Conservation (phyloP, 2,329 filamentous ascomycete species). For the Aphanocladium album region DNA sequence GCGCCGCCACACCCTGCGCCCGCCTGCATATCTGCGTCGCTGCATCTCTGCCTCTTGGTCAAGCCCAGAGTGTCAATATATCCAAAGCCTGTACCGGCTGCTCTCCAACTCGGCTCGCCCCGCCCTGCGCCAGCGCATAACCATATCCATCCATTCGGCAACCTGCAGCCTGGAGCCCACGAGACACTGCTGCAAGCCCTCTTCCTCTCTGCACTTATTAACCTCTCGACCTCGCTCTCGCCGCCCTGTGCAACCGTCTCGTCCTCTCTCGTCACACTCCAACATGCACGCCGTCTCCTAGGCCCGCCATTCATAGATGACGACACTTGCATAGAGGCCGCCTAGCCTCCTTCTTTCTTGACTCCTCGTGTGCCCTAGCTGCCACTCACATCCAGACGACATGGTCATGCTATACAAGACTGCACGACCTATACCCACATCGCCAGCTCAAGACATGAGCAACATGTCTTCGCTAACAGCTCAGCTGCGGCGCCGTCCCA, state of each 20-base stretch:
- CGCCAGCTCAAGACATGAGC: conserved; percentile 23
- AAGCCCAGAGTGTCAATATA: too few species aligned
- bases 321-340: conserved; percentile 9
- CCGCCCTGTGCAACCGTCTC: conserved; percentile 3
- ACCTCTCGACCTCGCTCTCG: conserved; percentile 6
- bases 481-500: conserved; percentile 36
- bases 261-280: conserved; percentile 6
- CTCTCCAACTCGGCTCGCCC: too few species aligned
- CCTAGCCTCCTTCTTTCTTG: background rate
- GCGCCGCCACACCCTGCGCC: conserved; percentile 2
- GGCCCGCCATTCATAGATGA: conserved; percentile 11
- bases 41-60: too few species aligned
- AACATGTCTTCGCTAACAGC: conserved; percentile 39
- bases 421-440: conserved; percentile 14
- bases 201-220: conserved; percentile 1
- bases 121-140: conserved; percentile 5
- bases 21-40: conserved; percentile 1
- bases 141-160: background rate
- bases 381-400: background rate
- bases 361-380: background rate
- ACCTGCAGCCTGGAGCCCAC: conserved; percentile 1
- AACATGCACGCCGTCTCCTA: conserved; percentile 6
- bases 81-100: too few species aligned
- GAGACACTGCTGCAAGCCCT: conserved; percentile 6
- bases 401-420: conserved; percentile 12